Evolutionary conservation across 106 monocot species (phyloP).

Genomic region (Dendrobium catenatum): DNA sequence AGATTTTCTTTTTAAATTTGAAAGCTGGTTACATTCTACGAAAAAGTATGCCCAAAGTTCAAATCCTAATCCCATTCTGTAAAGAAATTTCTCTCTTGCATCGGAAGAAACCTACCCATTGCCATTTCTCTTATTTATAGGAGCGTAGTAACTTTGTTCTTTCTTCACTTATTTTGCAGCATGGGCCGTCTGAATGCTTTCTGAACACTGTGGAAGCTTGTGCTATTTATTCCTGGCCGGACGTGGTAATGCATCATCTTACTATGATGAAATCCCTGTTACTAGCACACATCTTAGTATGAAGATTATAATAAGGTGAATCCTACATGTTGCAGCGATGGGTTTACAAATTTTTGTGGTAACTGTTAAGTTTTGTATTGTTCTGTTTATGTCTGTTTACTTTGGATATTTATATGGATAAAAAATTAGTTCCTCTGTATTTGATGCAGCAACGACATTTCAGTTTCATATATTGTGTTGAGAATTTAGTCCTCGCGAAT

Average conservation of each 20-base stretch:
- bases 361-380: not conserved
- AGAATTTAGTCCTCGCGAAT: too few species aligned
- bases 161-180: slow-evolving; percentile 46
- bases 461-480: slow-evolving; percentile 30
- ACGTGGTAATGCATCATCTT: slow-evolving; percentile 49
- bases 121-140: not conserved
- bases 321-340: not conserved
- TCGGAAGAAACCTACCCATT: not conserved
- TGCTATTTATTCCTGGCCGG: slow-evolving; percentile 71
- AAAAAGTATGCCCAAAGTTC: not conserved
- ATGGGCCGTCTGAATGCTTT: slow-evolving; percentile 77
- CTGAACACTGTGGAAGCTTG: slow-evolving; percentile 91
- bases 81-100: not conserved
- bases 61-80: too few species aligned
- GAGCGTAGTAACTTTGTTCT: not conserved
- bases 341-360: not conserved
- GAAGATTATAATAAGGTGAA: not conserved
- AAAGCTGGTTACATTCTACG: not conserved
- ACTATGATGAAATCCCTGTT: not conserved
- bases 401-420: slow-evolving; percentile 4
- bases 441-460: slow-evolving; percentile 69
- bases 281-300: not conserved
- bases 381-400: not conserved
- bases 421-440: slow-evolving; percentile 1
- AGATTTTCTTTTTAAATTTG: not conserved